Base-by-base conservation (phyloP, 106 monocot species). In the Dioscorea alata region DNA sequence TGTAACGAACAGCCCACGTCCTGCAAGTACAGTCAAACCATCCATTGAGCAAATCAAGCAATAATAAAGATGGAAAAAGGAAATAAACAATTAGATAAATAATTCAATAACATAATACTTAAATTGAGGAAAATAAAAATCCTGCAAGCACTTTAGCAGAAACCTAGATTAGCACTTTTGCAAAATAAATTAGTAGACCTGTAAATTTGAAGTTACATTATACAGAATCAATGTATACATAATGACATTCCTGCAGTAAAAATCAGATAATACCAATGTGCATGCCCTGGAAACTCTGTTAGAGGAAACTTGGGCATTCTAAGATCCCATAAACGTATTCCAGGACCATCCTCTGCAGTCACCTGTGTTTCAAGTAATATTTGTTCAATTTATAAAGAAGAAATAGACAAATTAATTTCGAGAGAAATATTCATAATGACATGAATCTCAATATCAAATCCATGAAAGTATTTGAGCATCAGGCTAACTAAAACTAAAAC, bases 321-420 rank as follows among this genome's bases (percentile, higher is more conserved):
- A 67, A 97, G 83, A 81, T 97, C 97, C 97, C 97, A 96, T 19
- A 96, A 61, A 48, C 72, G 85, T 69, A 97, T 79, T 17, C 97
- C 97, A 79, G 69, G 83, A 81, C 85, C 87, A 73, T 97, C 97
- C 70, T 97, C 97, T 76, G 97, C 97, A 64, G 89, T 92, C 49
- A 78, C 89, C 97, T 97, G 50, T 25, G 18, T 42, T 42, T 42
- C 42, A 0, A 42, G 42, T 42, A 42, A 42, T 42, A 42, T 42
- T 42, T 42, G 42, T 28, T 28, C 28, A 28, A 28, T 28, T 28
- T 28, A 28, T 28, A 28, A 28, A 28, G 3, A 28, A 28, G 28
- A 3, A 28, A 28, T 28, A 28, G 28, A 28, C 28, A 28, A 28
- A 28, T 28, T 28, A 28, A 28, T 28, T 1, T 3, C 1, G 28